Conservation (phyloP, 2,329 filamentous ascomycete species). For the Emmonsia crescens region DNA sequence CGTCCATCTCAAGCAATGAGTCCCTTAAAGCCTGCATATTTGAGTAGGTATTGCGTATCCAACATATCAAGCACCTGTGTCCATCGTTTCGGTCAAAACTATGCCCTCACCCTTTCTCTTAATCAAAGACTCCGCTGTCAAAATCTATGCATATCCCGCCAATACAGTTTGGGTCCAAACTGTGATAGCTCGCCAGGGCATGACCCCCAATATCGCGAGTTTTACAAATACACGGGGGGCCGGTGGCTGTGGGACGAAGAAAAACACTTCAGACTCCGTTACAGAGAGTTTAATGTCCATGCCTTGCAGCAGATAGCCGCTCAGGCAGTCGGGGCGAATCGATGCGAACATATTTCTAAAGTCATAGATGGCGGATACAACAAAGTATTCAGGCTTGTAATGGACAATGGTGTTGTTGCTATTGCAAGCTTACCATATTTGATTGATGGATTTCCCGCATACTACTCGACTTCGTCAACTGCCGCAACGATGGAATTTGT, state of each 20-base stretch:
- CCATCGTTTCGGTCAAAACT: background rate
- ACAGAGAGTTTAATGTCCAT: constrained; percentile 21
- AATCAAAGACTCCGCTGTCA: background rate
- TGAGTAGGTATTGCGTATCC: background rate
- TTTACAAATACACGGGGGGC: constrained; percentile 17
- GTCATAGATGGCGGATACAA: constrained; percentile 16
- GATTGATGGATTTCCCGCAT: background rate
- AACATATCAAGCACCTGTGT: background rate
- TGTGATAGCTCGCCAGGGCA: background rate
- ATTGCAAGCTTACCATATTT: constrained; percentile 4
- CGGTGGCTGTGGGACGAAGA: constrained; percentile 23
- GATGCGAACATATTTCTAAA: constrained; percentile 22
- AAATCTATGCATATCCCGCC: background rate
- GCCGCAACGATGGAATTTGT: constrained; percentile 5
- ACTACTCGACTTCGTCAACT: background rate
- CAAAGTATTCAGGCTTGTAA: constrained; percentile 19
- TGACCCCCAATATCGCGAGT: constrained; percentile 7
- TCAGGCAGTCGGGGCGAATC: constrained; percentile 16
- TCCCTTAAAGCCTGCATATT: background rate
- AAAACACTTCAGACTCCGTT: constrained; percentile 17
- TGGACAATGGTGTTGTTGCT: background rate
- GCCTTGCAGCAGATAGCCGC: constrained; percentile 21
- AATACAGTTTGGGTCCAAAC: background rate
- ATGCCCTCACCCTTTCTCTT: background rate
- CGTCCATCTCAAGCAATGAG: background rate